Evolutionary conservation across 352 stramenopile species (phyloP).

Genomic region (Globisporangium nunn): DNA sequence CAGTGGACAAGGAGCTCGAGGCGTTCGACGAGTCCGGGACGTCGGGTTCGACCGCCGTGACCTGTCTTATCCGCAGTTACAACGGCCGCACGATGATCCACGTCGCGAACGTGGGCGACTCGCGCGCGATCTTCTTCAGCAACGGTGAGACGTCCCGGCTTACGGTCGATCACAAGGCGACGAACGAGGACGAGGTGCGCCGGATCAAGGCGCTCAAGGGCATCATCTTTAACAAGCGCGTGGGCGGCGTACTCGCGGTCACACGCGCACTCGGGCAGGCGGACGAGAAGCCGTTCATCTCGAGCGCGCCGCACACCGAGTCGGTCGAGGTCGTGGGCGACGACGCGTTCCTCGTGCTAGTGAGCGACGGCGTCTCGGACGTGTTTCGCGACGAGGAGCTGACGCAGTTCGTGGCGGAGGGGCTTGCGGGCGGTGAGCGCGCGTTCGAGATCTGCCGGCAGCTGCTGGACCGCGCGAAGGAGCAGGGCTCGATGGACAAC

Average conservation of each 20-base stretch:
- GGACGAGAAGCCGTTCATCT: conserved; percentile 81
- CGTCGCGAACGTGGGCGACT: conserved; percentile 77
- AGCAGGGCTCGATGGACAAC: conserved; percentile 70
- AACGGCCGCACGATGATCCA: conserved; percentile 56
- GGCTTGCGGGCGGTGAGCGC: conserved; percentile 36
- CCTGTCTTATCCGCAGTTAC: conserved; percentile 55
- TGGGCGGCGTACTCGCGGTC: conserved; percentile 62
- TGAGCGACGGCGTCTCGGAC: conserved; percentile 72
- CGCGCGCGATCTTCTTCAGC: conserved; percentile 58
- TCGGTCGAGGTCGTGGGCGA: conserved; percentile 43
- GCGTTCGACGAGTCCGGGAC: conserved; percentile 57
- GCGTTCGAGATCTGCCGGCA: conserved; percentile 51
- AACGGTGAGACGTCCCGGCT: conserved; percentile 42
- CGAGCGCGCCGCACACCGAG: conserved; percentile 46
- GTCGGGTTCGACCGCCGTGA: conserved; percentile 72
- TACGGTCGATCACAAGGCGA: conserved; percentile 72
- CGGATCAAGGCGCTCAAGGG: conserved; percentile 67
- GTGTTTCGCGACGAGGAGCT: conserved; percentile 69
- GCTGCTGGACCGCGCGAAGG: conserved; percentile 63
- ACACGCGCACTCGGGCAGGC: conserved; percentile 70
- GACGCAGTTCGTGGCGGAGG: conserved; percentile 46
- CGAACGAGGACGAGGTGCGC: conserved; percentile 65
- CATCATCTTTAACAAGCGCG: conserved; percentile 82
- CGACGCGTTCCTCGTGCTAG: conserved; percentile 65
- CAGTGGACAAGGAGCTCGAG: conserved; percentile 56